Percentiles rank a stretch among this genome's conserved stretches.
phyloP scores from a whole-genome alignment of 345 rosid species.

The Bretschneidera sinensis region DNA sequence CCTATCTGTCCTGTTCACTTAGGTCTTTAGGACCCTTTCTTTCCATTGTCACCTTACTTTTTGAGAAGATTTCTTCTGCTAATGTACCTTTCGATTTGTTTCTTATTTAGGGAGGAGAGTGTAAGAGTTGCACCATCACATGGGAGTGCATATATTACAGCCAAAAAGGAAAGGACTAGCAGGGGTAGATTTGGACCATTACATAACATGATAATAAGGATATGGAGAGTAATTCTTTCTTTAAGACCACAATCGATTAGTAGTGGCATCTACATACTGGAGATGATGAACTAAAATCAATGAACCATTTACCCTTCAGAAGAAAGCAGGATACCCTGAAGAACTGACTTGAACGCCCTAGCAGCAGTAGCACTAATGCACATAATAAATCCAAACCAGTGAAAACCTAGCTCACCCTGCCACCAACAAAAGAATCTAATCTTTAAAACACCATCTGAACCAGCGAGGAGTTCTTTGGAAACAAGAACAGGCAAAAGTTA shows the following conservation, averaged over 20 bases:
- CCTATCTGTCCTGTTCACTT: background rate
- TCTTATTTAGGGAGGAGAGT: no score
- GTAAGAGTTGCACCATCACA: no score
- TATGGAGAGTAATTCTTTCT: no score
- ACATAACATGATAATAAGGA: no score
- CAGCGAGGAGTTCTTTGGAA: conserved; percentile 2
- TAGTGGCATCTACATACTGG: background rate
- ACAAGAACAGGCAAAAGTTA: background rate
- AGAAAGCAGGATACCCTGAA: conserved; percentile 90
- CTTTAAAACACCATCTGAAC: background rate
- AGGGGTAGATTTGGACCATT: no score
- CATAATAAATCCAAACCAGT: conserved; percentile 90
- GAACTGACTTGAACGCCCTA: conserved; percentile 94
- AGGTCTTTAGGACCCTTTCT: no score
- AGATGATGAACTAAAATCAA: background rate
- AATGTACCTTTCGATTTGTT: no score
- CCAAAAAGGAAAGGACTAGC: no score
- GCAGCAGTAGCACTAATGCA: conserved; percentile 94
- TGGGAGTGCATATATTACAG: no score
- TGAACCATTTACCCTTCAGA: conserved; percentile 62
- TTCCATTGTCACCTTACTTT: no score
- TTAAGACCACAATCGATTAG: background rate
- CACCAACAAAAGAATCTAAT: conserved; percentile 15
- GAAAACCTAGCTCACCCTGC: conserved; percentile 97
- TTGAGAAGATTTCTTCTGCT: no score